A percentile compares a stretch with the other conserved stretches of the same genome.
Evolutionary conservation across 805 yeast species (phyloP).

Genomic region (Metschnikowia santaceciliae): DNA sequence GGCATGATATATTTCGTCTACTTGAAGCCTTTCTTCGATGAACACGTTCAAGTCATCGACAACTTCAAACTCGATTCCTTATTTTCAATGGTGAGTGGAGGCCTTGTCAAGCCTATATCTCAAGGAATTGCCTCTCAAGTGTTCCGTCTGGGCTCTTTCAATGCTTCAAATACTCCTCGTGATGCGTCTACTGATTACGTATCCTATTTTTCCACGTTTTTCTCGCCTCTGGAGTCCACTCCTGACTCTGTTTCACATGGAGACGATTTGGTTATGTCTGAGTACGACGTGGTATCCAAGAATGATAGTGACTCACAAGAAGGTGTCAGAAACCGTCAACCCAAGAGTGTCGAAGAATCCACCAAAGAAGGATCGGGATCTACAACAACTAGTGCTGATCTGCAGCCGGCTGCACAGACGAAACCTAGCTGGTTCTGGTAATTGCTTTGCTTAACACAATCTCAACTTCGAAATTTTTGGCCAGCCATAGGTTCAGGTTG

Average conservation of each 20-base stretch:
- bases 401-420: not conserved
- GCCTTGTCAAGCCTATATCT: constrained; percentile 5
- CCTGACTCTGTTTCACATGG: not conserved
- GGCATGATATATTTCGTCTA: constrained; percentile 28
- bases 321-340: not conserved
- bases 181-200: not conserved
- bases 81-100: constrained; percentile 6
- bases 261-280: constrained; percentile 16
- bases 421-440: constrained; percentile 4
- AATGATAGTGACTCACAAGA: not conserved
- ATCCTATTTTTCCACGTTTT: not conserved
- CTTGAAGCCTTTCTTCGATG: constrained; percentile 28
- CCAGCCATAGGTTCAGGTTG: not conserved
- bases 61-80: constrained; percentile 8
- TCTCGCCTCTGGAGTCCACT: not conserved
- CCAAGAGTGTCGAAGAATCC: not conserved
- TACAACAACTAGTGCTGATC: not conserved
- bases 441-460: not conserved
- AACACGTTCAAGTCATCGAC: constrained; percentile 16
- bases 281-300: constrained; percentile 42
- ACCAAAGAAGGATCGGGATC: not conserved
- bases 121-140: not conserved
- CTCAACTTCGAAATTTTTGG: not conserved
- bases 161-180: not conserved
- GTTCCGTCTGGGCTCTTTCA: not conserved